Evolutionary conservation across 2,329 filamentous ascomycete species (phyloP).

Genomic region (Lecanoromycetidae sp.): DNA sequence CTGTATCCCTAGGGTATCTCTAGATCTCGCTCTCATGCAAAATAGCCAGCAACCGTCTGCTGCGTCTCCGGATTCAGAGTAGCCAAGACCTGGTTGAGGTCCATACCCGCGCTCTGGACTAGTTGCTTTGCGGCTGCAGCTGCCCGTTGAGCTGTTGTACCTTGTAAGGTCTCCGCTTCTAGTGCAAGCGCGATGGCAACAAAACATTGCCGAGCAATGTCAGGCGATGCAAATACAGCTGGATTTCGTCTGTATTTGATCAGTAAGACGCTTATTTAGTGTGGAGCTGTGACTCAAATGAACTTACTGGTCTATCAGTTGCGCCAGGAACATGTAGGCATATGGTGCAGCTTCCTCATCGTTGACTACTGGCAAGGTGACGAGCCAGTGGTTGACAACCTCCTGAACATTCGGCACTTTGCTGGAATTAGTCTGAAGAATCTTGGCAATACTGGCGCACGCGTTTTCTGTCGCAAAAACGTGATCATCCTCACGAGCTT

Average conservation of each 20-base stretch:
- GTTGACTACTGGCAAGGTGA: conserved; percentile 81
- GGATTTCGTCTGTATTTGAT: conserved; percentile 62
- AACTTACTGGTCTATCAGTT: conserved; percentile 88
- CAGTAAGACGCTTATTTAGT: neutral
- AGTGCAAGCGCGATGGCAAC: conserved; percentile 76
- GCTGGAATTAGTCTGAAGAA: conserved; percentile 74
- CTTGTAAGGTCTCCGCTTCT: conserved; percentile 79
- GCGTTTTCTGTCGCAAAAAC: conserved; percentile 97
- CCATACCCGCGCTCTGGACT: conserved; percentile 58
- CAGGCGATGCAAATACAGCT: conserved; percentile 54
- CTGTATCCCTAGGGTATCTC: no score
- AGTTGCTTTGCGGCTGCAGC: conserved; percentile 67
- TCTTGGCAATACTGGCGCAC: conserved; percentile 91
- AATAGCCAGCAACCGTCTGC: conserved; percentile 65
- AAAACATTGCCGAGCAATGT: conserved; percentile 60
- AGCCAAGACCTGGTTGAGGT: conserved; percentile 62
- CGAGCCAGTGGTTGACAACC: conserved; percentile 73
- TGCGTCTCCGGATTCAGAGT: conserved; percentile 71
- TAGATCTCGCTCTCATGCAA: no score
- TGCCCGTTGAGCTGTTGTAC: conserved; percentile 66
- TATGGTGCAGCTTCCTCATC: conserved; percentile 97
- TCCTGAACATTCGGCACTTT: conserved; percentile 66
- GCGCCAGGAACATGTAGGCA: conserved; percentile 80
- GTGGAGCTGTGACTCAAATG: neutral
- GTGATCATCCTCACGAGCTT: conserved; percentile 81